These are phyloP conservation scores for Rhexocercosporidium sp. DNA, from an alignment of 2,329 filamentous ascomycete species.

Conservation along the genomic window DNA sequence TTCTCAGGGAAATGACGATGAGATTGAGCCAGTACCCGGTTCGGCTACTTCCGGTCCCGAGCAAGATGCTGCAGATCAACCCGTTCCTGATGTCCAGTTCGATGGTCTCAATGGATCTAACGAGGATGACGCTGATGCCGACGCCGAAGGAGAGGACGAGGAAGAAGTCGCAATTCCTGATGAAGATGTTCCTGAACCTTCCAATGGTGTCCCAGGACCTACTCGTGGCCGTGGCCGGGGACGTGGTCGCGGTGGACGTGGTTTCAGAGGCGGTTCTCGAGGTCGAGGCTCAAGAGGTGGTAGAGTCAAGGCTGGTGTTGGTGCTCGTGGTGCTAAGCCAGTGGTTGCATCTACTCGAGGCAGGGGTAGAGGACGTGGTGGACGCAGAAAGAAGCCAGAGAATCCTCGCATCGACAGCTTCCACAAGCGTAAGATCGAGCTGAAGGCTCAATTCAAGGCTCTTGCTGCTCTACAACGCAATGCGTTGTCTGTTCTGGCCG, in stretches of 20 bases:
- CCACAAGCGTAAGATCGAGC: slow-evolving; percentile 37
- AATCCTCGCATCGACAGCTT: slow-evolving; percentile 38
- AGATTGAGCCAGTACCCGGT: background rate
- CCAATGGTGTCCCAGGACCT: slow-evolving; percentile 11
- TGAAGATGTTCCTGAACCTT: slow-evolving; percentile 3
- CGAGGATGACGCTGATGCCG: slow-evolving; percentile 6
- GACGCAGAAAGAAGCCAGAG: slow-evolving; percentile 37
- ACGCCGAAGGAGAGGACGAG: slow-evolving; percentile 2
- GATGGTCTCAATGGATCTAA: slow-evolving; percentile 23
- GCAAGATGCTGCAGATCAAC: slow-evolving; percentile 10
- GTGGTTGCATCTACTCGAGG: slow-evolving; percentile 15
- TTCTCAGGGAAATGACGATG: background rate
- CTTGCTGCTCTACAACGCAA: slow-evolving; percentile 33
- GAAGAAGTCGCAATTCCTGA: slow-evolving; percentile 5
- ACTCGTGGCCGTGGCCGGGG: slow-evolving; percentile 33
- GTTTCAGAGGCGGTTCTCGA: slow-evolving; percentile 22
- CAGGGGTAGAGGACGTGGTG: slow-evolving; percentile 29
- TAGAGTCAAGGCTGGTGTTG: slow-evolving; percentile 11
- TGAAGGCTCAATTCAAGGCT: slow-evolving; percentile 38
- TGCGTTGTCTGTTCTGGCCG: slow-evolving; percentile 35
- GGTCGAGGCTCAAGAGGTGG: slow-evolving; percentile 31
- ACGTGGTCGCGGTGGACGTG: slow-evolving; percentile 31
- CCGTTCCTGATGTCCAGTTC: slow-evolving; percentile 20
- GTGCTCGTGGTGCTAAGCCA: slow-evolving; percentile 19
- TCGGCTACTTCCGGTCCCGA: slow-evolving; percentile 16